Base-by-base conservation (phyloP, 2,329 filamentous ascomycete genomes). In the Apiospora sp. region DNA sequence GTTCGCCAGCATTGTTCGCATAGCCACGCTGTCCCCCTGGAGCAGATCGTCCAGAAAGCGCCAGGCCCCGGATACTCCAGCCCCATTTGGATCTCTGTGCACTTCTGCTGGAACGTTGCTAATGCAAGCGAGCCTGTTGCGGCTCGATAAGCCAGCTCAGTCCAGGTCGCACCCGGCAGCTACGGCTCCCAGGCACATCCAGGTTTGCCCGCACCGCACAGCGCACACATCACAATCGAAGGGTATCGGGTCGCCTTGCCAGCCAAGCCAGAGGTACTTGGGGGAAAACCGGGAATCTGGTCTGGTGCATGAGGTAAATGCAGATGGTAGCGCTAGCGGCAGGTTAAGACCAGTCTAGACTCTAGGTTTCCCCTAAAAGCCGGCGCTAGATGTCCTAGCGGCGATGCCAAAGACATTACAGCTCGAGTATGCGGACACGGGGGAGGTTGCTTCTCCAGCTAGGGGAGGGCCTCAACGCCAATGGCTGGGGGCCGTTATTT, bases 381-480 rank as follows among this genome's bases (percentile, higher is more conserved):
- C 30, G 58, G 30, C 58, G 58, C 58, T 64, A 64, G 34, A 19
- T 8, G 34, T 3, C 4, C 19, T 64, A 64, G 58, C 34, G 34
- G 58, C 34, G 58, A 64, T 64, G 34, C 34, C 58, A 24, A 4
- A 12, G 34, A 64, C 12, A n/a, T n/a, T 64, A 34, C 30, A 22
- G 16, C 54, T 61, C 54, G 27, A 34, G 14, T 34, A 37, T 61
- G 30, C 54, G n/a, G 54, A 61, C 30, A 30, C 16, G 4, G 16
- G 51, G 14, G 16, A 22, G 6, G 34, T 41, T n/a, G 30, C 58
- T 41, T 41, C 58, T 64, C 41, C 58, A 41, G 34, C 58, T 64
- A 41, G 58, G 58, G 58, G 58, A 64, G 34, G 58, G 30, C 58
- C 34, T 64, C 58, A 34, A 64, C 22, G 30, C 58, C 58, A 64